phyloP scores from a whole-genome alignment of 768 basidiomycete species.

The Trametes punicea region DNA sequence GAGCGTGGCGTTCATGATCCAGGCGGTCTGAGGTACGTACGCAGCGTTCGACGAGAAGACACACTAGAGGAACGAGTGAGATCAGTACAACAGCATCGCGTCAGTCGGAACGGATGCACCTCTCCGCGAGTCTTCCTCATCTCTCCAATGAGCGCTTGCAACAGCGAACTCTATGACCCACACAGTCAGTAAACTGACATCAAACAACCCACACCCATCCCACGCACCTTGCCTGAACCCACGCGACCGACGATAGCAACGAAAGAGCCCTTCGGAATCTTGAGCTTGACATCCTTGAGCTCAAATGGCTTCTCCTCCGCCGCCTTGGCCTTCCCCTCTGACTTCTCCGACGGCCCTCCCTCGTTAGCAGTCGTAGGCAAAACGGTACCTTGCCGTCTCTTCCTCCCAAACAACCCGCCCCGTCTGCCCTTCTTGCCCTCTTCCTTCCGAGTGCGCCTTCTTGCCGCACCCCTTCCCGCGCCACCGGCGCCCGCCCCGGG shows the following conservation, averaged over 20 bases:
- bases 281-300: slow-evolving; percentile 59
- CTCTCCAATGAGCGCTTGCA: slow-evolving; percentile 79
- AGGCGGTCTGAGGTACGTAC: slow-evolving; percentile 59
- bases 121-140: slow-evolving; percentile 72
- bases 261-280: slow-evolving; percentile 72
- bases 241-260: slow-evolving; percentile 78
- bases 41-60: slow-evolving; percentile 52
- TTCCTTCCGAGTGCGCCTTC: slow-evolving; percentile 11
- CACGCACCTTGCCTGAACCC: slow-evolving; percentile 63
- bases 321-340: slow-evolving; percentile 11
- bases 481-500: slow-evolving; percentile 10
- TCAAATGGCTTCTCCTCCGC: slow-evolving; percentile 51
- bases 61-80: slow-evolving; percentile 12
- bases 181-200: not conserved
- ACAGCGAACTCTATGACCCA: slow-evolving; percentile 53
- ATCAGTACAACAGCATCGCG: slow-evolving; percentile 27
- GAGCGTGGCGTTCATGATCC: slow-evolving; percentile 67
- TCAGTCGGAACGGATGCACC: slow-evolving; percentile 7
- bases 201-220: not conserved
- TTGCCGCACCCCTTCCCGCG: slow-evolving; percentile 18
- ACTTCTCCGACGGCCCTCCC: not conserved
- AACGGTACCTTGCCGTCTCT: slow-evolving; percentile 12
- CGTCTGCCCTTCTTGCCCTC: slow-evolving; percentile 19
- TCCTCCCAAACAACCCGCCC: slow-evolving; percentile 7
- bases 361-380: slow-evolving; percentile 5